These are phyloP conservation scores for Kluyveromyces siamensis DNA, from an alignment of 805 yeast genomes.

Conservation along the genomic window DNA sequence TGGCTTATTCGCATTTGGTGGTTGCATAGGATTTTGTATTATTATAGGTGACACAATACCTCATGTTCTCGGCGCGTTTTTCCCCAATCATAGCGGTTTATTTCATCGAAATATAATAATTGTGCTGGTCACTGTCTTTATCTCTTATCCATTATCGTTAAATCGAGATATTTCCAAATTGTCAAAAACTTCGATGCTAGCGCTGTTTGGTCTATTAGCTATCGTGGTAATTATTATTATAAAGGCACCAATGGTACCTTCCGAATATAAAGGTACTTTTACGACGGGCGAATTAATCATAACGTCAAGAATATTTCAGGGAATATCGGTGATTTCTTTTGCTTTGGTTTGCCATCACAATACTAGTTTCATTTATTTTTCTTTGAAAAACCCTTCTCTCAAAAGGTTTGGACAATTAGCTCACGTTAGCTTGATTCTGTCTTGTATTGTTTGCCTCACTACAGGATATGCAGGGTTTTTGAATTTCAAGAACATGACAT, in stretches of 20 bases:
- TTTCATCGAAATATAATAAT: conserved; percentile 66
- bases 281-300: conserved; percentile 40
- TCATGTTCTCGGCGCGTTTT: conserved; percentile 65
- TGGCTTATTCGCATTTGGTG: conserved; percentile 89
- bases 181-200: conserved; percentile 82
- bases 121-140: conserved; percentile 52
- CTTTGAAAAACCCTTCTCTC: conserved; percentile 67
- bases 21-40: conserved; percentile 87
- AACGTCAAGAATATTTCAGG: conserved; percentile 68
- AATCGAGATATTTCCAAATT: conserved; percentile 73
- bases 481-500: conserved; percentile 66
- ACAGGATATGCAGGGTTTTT: conserved; percentile 76
- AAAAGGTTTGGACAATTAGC: conserved; percentile 69
- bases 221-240: conserved; percentile 67
- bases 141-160: conserved; percentile 78
- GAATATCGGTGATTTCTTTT: conserved; percentile 87
- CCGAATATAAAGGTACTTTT: conserved; percentile 40
- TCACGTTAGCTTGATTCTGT: conserved; percentile 73
- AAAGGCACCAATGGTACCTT: conserved; percentile 57
- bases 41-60: conserved; percentile 95
- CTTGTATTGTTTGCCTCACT: conserved; percentile 66
- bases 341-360: conserved; percentile 96
- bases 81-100: conserved; percentile 37
- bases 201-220: conserved; percentile 72
- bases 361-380: conserved; percentile 81